Percentiles rank a stretch among this genome's conserved stretches.
Conservation (phyloP, 805 yeast species). For the Kregervanrija pseudodelftensis region DNA sequence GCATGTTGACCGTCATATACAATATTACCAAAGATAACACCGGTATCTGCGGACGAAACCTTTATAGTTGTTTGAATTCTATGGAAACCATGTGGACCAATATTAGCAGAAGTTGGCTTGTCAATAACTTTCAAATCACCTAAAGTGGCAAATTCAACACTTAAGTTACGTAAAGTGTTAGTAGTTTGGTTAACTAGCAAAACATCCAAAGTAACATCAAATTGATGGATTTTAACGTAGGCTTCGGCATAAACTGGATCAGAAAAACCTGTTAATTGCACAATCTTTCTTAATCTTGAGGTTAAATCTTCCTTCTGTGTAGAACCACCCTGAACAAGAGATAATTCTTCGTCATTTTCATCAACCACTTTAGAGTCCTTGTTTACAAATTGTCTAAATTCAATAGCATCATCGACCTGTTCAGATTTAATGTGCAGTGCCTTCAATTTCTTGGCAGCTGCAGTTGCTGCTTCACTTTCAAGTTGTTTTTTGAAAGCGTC, state of each 20-base stretch:
- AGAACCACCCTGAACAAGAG: slow-evolving; percentile 45
- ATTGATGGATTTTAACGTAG: slow-evolving; percentile 90
- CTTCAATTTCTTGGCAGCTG: slow-evolving; percentile 47
- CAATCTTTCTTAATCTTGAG: slow-evolving; percentile 79
- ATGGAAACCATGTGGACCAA: slow-evolving; percentile 97
- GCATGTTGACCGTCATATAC: slow-evolving; percentile 95
- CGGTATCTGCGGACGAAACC: slow-evolving; percentile 96
- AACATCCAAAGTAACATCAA: slow-evolving; percentile 91
- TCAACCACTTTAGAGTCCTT: slow-evolving; percentile 33
- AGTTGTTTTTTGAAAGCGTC: slow-evolving; percentile 75
- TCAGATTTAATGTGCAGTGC: slow-evolving; percentile 58
- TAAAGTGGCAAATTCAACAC: slow-evolving; percentile 91
- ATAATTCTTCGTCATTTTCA: slow-evolving; percentile 51
- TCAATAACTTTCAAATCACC: slow-evolving; percentile 96
- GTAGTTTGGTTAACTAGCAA: slow-evolving; percentile 91
- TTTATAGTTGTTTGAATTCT: slow-evolving; percentile 82
- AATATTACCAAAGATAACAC: slow-evolving; percentile 95
- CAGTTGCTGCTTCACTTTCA: slow-evolving; percentile 49
- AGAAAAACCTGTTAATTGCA: slow-evolving; percentile 94
- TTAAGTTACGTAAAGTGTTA: slow-evolving; percentile 80
- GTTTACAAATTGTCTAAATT: slow-evolving; percentile 70
- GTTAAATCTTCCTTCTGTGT: slow-evolving; percentile 52
- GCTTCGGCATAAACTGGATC: slow-evolving; percentile 99
- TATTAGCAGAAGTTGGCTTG: slow-evolving; percentile 79
- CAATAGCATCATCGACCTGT: slow-evolving; percentile 70